Conservation (phyloP, 768 basidiomycete species). For the Asterophora lycoperdoides region DNA sequence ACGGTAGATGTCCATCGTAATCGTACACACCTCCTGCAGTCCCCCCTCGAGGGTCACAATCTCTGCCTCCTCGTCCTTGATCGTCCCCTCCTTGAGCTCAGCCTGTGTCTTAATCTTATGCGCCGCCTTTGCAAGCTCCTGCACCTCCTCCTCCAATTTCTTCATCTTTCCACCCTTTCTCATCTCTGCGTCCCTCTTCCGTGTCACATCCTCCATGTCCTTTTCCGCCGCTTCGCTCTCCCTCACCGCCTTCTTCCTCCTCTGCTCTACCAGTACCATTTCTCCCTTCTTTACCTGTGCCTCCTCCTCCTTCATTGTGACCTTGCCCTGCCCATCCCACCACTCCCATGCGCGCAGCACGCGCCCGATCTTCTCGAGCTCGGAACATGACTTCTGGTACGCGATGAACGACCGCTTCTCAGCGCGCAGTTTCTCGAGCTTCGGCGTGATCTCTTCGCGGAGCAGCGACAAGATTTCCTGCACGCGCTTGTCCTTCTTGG, state of each 20-base stretch:
- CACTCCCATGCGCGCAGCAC: conserved; percentile 88
- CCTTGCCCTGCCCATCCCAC: conserved; percentile 54
- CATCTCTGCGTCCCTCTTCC: conserved; percentile 80
- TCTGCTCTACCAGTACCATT: conserved; percentile 40
- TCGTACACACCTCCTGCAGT: conserved; percentile 52
- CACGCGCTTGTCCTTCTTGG: conserved; percentile 94
- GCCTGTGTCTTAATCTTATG: conserved; percentile 82
- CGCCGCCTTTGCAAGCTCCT: conserved; percentile 71
- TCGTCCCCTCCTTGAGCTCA: conserved; percentile 71
- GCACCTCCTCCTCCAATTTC: conserved; percentile 76
- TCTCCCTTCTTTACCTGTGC: conserved; percentile 48
- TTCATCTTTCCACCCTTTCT: conserved; percentile 91
- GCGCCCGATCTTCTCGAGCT: conserved; percentile 82
- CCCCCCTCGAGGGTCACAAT: conserved; percentile 49
- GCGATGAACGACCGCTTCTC: conserved; percentile 88
- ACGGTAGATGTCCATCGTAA: not conserved
- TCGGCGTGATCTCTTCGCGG: conserved; percentile 89
- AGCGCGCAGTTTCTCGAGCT: conserved; percentile 81
- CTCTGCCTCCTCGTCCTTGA: conserved; percentile 73
- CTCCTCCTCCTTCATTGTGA: conserved; percentile 51
- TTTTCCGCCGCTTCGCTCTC: conserved; percentile 66
- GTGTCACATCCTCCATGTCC: conserved; percentile 60
- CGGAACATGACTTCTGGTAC: conserved; percentile 84
- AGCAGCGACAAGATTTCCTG: conserved; percentile 81
- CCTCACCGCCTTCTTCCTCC: conserved; percentile 44